Base-by-base conservation (phyloP, 225 moss, liverwort and hornwort genomes). In the Polytrichum commune region DNA sequence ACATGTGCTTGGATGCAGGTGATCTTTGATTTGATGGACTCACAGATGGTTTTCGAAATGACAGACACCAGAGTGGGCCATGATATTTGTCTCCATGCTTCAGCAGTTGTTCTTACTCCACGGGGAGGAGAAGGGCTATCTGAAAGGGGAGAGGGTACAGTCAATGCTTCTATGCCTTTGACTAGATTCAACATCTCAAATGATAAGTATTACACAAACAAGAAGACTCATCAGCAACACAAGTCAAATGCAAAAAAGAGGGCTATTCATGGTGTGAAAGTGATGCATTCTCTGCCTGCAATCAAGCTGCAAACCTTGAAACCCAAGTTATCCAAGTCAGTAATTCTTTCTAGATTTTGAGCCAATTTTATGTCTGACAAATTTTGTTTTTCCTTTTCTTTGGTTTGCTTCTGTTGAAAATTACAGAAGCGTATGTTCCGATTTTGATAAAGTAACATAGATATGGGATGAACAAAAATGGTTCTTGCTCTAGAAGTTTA, bases 231-330 rank as follows among this genome's bases (percentile, higher is more conserved):
- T 64, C 86, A 90, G 68, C 89, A 90, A 67, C 89, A 90, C 79
- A 90, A 90, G 78, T 86, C 86, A 38, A 74, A 86, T 78, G 81
- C 89, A 18, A 90, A 90, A 73, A 90, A 90, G 74, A 82, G 89
- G 7, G 89, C 89, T 19, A 79, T 86, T 26, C 89, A 90, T 76
- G 89, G 89, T 60, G 77, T 86, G 9, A 90, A 90, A 82, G 89
- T 90, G 65, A 90, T 90, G 84, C 89, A 90, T 78, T 86, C 89
- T 65, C 69, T 90, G 19, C 89, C 89, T 30, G 86, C 86, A 24
- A 80, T 86, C 70, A 90, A 86, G 76, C 68, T 90, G 72, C 89
- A 90, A 61, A 90, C 84, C 54, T 84, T 90, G 89, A 90, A 90
- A 72, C 89, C 89, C 55, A 90, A 90, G 75, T 80, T 90, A 23